These are phyloP conservation scores for Marasmius sp. DNA, from an alignment of 1,284 basidiomycete genomes.

Conservation along the genomic window DNA sequence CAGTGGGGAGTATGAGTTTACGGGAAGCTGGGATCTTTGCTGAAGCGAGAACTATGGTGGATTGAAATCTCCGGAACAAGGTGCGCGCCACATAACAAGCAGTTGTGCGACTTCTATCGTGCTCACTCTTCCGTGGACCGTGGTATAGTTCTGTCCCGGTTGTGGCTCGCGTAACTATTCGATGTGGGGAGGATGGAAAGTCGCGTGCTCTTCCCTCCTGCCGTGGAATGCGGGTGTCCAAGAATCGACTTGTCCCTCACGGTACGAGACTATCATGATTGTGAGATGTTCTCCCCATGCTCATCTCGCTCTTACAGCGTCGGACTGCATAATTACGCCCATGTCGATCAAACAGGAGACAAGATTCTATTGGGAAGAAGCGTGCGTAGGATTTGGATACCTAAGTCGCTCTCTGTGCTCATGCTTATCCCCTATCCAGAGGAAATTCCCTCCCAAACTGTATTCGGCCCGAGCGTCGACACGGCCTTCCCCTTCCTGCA, in stretches of 20 bases:
- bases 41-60: slow-evolving; percentile 75
- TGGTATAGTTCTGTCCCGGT: slow-evolving; percentile 76
- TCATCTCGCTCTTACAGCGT: slow-evolving; percentile 40
- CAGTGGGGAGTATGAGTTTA: slow-evolving; percentile 52
- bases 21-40: slow-evolving; percentile 77
- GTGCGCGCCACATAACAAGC: slow-evolving; percentile 33
- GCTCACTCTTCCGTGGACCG: slow-evolving; percentile 4
- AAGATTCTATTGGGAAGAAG: slow-evolving; percentile 86
- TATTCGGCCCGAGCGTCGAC: slow-evolving; percentile 89
- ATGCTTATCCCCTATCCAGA: slow-evolving; percentile 35
- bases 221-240: slow-evolving; percentile 67
- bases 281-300: too few species aligned
- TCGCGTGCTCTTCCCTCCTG: slow-evolving; percentile 74
- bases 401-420: not conserved
- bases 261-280: slow-evolving; percentile 38
- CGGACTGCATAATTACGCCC: slow-evolving; percentile 86
- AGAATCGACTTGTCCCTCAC: slow-evolving; percentile 65
- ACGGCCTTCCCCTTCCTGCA: too few species aligned
- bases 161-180: slow-evolving; percentile 86
- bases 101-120: not conserved
- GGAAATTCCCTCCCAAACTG: slow-evolving; percentile 67
- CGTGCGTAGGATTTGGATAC: slow-evolving; percentile 41
- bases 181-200: slow-evolving; percentile 96
- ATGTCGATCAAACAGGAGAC: slow-evolving; percentile 77
- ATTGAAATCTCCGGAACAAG: slow-evolving; percentile 89